Evolutionary conservation across 140 eudicot species (phyloP), one percentile per base, ranked within the genome.

Genomic region (Oenanthe javanica): DNA sequence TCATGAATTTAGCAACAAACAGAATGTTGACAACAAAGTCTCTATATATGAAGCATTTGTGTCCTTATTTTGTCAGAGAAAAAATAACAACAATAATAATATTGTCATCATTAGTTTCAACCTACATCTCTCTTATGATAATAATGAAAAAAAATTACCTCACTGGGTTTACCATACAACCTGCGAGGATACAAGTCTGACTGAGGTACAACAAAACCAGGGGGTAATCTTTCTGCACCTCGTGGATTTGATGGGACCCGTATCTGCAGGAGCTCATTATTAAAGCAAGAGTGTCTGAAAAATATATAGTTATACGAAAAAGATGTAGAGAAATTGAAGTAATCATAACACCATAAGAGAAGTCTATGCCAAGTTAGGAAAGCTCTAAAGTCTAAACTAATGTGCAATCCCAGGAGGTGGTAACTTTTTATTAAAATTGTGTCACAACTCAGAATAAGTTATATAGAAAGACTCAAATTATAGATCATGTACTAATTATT

Each of bases 171-270:
- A 74, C 98, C 98, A 85, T 79, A 90, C 78, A 93, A 88, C 83
- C 94, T 88, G 70, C 91, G 92, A 75, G 77, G 93, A 81, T 55
- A 91, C 27, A 89, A 81, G 82, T 93, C 98, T 72, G 98, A 92
- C 54, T 89, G 89, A 71, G 94, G 82, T 75, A 84, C 93, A 84
- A 96, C 80, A 77, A 96, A 88, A 63, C 88, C 90, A 36, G 99
- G 99, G 25, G 99, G 97, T 78, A 96, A 80, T 81, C 84, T 86
- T 84, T 96, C 98, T 47, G 99, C 98, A 9, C 99, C 99, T 80
- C 85, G 81, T 47, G 99, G 99, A 76, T 96, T 96, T 80, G 97
- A 87, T 10, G 95, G 85, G 47, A 87, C 93, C 97, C 98, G 91
- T 77, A 96, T 93, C 97, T 93, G 85, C 83, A 87, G 71, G 64